Evolutionary conservation across 2,329 filamentous ascomycete genomes (phyloP), one percentile per base, ranked within the genome.

Genomic region (Pyrenophora teres): DNA sequence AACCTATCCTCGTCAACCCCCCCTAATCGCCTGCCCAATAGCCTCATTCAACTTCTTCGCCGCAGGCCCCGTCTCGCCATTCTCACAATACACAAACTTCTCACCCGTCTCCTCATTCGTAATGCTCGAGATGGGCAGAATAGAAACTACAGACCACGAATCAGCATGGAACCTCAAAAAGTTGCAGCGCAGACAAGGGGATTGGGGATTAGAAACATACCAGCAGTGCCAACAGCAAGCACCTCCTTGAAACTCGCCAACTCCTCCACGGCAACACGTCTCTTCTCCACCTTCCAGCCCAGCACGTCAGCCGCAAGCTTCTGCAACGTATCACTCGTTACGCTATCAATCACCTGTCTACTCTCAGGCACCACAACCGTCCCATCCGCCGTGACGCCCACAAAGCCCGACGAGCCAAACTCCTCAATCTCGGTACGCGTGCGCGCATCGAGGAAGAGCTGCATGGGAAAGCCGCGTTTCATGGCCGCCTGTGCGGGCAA

Each of bases 401-500:
- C 50, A 43, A 75, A 75, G 1, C 63, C 71, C 2, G 62, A 67
- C 1, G 70, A 70, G 6, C 55, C 63, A 46, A 75, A 75, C 51
- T 75, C 73, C 36, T 75, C 73, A n/a, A 74, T 65, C 16, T 64
- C 63, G 0, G 59, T 65, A 6, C 55, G 55, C 3, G 69, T 73
- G 39, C 49, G 40, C 18, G 63, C 67, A 47, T 74, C 73, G 7
- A 75, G 54, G 48, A 73, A 71, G 31, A 74, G 55, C 2, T 66
- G 71, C n/a, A 75, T 60, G 3, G 44, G 47, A 40, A 59, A 75
- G 1, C 71, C 73, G 19, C 70, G 59, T 7, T 50, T 54, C 12
- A 56, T 44, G n/a, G 73, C 72, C 31, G 66, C 57, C 10, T 65
- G 63, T 7, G 54, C 65, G 50, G 64, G 71, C n/a, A 59, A 56